These are phyloP conservation scores for Liriodendron chinense DNA, from an alignment of 164 flowering plant genomes.

Conservation along the genomic window DNA sequence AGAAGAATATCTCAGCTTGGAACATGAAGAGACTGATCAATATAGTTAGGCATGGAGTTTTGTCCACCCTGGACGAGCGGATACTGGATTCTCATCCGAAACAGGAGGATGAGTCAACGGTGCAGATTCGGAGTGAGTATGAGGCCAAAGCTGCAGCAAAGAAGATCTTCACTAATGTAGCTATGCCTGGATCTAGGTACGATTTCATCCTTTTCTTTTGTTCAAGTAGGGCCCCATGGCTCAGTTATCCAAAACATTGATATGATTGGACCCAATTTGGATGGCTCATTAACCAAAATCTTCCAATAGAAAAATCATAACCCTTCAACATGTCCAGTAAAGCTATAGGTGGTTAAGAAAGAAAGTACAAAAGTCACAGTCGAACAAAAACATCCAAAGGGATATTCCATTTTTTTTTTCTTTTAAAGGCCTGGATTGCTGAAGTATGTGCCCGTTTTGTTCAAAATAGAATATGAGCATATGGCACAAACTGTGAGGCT, in stretches of 20 bases:
- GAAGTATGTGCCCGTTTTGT: too few relatives aligned
- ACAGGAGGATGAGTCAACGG: conserved; percentile 33
- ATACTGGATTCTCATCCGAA: conserved; percentile 19
- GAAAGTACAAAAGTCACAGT: too few relatives aligned
- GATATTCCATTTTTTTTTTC: too few relatives aligned
- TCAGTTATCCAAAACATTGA: not conserved
- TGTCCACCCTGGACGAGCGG: conserved; percentile 48
- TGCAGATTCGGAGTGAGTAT: conserved; percentile 44
- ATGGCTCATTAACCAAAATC: too few relatives aligned
- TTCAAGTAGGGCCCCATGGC: not conserved
- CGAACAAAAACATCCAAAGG: too few relatives aligned
- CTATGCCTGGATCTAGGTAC: conserved; percentile 47
- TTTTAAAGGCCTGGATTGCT: too few relatives aligned
- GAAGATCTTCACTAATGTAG: conserved; percentile 53
- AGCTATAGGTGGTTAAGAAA: too few relatives aligned
- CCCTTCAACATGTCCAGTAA: too few relatives aligned
- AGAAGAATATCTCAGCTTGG: conserved; percentile 68
- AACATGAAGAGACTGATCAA: conserved; percentile 64
- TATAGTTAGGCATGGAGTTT: conserved; percentile 42
- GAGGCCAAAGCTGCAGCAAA: conserved; percentile 59
- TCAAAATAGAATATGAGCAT: not conserved
- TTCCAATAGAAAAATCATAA: too few relatives aligned
- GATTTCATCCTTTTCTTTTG: conserved; percentile 2
- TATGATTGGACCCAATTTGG: too few relatives aligned
- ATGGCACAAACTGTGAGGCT: not conserved